These are phyloP conservation scores for Amanita exitialis DNA, from an alignment of 768 basidiomycete genomes.

Conservation along the genomic window DNA sequence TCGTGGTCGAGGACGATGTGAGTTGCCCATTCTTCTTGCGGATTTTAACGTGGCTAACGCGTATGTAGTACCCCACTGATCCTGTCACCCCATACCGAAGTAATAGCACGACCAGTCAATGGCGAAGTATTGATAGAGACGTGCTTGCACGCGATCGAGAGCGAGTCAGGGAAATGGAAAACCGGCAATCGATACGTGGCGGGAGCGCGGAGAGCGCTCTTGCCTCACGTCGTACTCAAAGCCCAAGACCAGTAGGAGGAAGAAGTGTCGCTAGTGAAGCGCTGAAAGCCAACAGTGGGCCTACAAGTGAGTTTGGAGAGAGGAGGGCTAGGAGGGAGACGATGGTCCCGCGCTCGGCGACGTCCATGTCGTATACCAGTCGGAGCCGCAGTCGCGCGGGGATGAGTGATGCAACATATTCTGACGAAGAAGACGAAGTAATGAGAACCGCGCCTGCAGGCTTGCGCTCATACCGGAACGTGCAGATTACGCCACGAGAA, in stretches of 20 bases:
- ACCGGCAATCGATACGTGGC: conserved; percentile 45
- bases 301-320: conserved; percentile 17
- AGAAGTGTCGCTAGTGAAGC: conserved; percentile 59
- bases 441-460: conserved; percentile 2
- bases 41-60: neutral
- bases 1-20: conserved; percentile 9
- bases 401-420: conserved; percentile 10
- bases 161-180: conserved; percentile 20
- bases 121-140: neutral
- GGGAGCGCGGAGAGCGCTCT: conserved; percentile 68
- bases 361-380: conserved; percentile 4
- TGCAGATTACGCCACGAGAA: neutral
- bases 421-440: conserved; percentile 3
- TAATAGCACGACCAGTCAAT: neutral
- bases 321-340: conserved; percentile 11
- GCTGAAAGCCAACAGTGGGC: conserved; percentile 46
- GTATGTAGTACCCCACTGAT: conserved; percentile 20
- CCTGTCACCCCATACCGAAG: conserved; percentile 28
- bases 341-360: neutral
- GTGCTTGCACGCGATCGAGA: neutral
- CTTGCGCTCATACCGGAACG: neutral
- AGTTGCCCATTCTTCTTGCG: neutral
- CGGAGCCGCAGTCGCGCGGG: conserved; percentile 9
- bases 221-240: conserved; percentile 23
- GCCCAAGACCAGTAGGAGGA: conserved; percentile 25